Percentiles rank a stretch among this genome's conserved stretches.
Evolutionary conservation across 2,329 filamentous ascomycete species (phyloP).

Genomic region (Penicillium sp.): DNA sequence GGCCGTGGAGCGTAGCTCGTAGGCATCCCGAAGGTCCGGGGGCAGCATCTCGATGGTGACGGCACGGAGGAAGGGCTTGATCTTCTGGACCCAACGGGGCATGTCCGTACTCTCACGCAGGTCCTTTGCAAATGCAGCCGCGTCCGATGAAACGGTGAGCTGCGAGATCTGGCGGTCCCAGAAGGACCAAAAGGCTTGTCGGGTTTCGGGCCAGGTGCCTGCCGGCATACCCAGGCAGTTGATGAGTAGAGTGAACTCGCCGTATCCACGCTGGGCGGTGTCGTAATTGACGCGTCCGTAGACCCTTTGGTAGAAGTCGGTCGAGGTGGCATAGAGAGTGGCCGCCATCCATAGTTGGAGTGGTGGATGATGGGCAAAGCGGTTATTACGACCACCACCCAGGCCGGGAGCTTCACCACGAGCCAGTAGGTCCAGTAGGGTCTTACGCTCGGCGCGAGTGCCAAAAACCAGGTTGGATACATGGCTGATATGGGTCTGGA

Average conservation of each 20-base stretch:
- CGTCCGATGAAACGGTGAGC: constrained; percentile 28
- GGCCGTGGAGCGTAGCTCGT: constrained; percentile 30
- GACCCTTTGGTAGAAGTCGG: constrained; percentile 37
- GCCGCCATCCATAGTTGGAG: constrained; percentile 34
- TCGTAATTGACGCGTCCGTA: constrained; percentile 31
- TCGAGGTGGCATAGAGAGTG: constrained; percentile 35
- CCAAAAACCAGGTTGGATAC: constrained; percentile 35
- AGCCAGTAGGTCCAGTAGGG: constrained; percentile 25
- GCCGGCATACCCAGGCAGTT: constrained; percentile 26
- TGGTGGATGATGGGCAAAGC: constrained; percentile 19
- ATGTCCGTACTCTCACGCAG: constrained; percentile 25
- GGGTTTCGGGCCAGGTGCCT: constrained; percentile 30
- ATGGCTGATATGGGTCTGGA: constrained; percentile 32
- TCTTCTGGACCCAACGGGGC: constrained; percentile 28
- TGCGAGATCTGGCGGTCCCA: constrained; percentile 33
- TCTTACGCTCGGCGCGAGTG: constrained; percentile 27
- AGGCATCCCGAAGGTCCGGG: constrained; percentile 31
- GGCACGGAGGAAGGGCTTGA: constrained; percentile 31
- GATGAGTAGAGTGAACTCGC: constrained; percentile 30
- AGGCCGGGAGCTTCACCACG: constrained; percentile 22
- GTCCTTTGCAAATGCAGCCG: constrained; percentile 29
- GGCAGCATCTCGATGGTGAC: constrained; percentile 35
- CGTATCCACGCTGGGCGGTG: constrained; percentile 31
- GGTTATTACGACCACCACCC: constrained; percentile 20
- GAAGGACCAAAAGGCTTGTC: constrained; percentile 34